These are phyloP conservation scores for Verruconis gallopava DNA, from an alignment of 2,329 filamentous ascomycete genomes.

Conservation along the genomic window DNA sequence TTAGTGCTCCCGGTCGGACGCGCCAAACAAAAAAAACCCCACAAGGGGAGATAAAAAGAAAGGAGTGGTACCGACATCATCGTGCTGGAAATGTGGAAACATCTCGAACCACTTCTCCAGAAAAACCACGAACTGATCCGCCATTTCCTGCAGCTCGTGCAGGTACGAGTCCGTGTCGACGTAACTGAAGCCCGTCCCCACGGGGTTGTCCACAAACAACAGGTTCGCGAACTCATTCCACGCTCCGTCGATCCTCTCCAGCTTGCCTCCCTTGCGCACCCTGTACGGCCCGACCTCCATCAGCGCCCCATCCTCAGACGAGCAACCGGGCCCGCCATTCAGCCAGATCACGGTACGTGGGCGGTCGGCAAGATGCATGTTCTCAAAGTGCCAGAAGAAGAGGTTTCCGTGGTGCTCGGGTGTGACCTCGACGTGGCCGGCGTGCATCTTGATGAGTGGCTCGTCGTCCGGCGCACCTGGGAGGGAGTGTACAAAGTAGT, in stretches of 20 bases:
- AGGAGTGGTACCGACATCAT: slow-evolving; percentile 70
- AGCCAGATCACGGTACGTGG: slow-evolving; percentile 92
- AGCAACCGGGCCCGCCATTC: slow-evolving; percentile 93
- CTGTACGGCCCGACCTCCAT: slow-evolving; percentile 96
- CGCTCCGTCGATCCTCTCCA: slow-evolving; percentile 80
- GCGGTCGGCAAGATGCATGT: slow-evolving; percentile 83
- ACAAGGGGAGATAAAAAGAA: too few species aligned
- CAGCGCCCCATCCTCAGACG: slow-evolving; percentile 88
- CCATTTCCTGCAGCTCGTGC: slow-evolving; percentile 78
- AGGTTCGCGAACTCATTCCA: slow-evolving; percentile 98
- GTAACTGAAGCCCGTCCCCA: slow-evolving; percentile 93
- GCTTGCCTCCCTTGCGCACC: slow-evolving; percentile 56
- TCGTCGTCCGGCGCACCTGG: slow-evolving; percentile 65
- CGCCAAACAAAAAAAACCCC: neutral
- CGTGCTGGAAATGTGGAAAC: slow-evolving; percentile 82
- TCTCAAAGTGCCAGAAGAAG: slow-evolving; percentile 98
- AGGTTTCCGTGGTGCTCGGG: slow-evolving; percentile 79
- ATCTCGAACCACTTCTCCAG: slow-evolving; percentile 81
- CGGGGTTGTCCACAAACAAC: slow-evolving; percentile 92
- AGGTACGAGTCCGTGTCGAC: slow-evolving; percentile 81
- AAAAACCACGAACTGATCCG: slow-evolving; percentile 74
- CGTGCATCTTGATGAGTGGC: slow-evolving; percentile 88
- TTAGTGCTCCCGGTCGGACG: neutral
- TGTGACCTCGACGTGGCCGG: slow-evolving; percentile 86
- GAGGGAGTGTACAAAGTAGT: slow-evolving; percentile 79